Evolutionary conservation across 495 filamentous ascomycete genomes (phyloP), one percentile per base, ranked within the genome.

Genomic region (Aspergillus ellipticus): DNA sequence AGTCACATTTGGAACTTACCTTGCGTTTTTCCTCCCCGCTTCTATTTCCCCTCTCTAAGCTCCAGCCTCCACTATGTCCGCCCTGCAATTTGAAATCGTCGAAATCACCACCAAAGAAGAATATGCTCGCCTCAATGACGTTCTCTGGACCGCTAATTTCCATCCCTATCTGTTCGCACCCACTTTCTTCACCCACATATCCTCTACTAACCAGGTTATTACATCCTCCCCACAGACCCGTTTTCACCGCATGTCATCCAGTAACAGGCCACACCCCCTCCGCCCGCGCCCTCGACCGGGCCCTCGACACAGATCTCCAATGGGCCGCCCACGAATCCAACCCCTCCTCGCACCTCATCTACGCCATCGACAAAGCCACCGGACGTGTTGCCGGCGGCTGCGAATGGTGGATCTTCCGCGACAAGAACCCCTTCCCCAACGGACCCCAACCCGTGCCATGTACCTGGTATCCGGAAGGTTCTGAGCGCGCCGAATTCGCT

Each of bases 371-470:
- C 42, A 59, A 54, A 26, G 16, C 31, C 15, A 54, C 58, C n/a
- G 54, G 54, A 17, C 50, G 62, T 21, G 66, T 68, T 0, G 49
- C 52, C 22, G 74, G 71, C 4, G 73, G 74, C 17, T 73, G 72
- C 37, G 53, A 61, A 54, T 75, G 73, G 68, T 50, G 69, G 13
- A 60, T 74, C 11, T 49, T 63, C 3, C n/a, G n/a, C n/a, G 57
- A 68, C 42, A 9, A 59, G 2, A 61, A 61, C 33, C 58, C 58
- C 1, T 61, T 61, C 43, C 58, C 58, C 13, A 51, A 54, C 17
- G 58, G 58, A 7, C 58, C 54, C 6, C 50, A 57, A 5, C 49
- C 50, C 10, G 45, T 61, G 6, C 41, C 52, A 9, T 61, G 54
- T 21, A 61, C 54, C 2, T 57, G 58, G 54, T 61, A 61, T 35